Evolutionary conservation across 176 grass and related monocot genomes (phyloP).

Genomic region (Oryza meridionalis): DNA sequence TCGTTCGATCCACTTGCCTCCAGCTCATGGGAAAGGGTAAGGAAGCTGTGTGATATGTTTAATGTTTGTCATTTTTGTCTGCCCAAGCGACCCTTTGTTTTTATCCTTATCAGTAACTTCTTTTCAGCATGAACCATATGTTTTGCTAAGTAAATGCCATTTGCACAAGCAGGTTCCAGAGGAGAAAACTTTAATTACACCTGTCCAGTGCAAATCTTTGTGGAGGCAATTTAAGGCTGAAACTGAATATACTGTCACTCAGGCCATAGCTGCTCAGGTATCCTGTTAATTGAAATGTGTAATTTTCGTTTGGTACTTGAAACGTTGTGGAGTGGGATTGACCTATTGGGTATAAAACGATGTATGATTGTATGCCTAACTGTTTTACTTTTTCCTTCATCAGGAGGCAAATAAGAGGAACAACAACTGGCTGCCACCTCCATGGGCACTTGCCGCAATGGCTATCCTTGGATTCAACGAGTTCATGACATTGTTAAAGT

Average conservation of each 20-base stretch:
- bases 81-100: slow-evolving; percentile 16
- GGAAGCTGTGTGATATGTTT: slow-evolving; percentile 30
- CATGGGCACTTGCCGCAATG: slow-evolving; percentile 96
- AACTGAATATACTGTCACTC: slow-evolving; percentile 91
- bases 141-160: slow-evolving; percentile 41
- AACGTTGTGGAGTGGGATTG: neutral
- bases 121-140: slow-evolving; percentile 38
- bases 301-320: slow-evolving; percentile 18
- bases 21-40: slow-evolving; percentile 91
- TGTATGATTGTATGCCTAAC: slow-evolving; percentile 12
- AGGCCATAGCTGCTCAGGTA: slow-evolving; percentile 93
- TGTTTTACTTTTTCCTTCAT: slow-evolving; percentile 26
- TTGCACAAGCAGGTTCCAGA: slow-evolving; percentile 55
- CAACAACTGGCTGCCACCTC: slow-evolving; percentile 96
- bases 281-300: slow-evolving; percentile 10
- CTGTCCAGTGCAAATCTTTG: slow-evolving; percentile 87
- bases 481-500: slow-evolving; percentile 97
- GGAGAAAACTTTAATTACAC: slow-evolving; percentile 84
- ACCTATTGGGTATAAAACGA: neutral
- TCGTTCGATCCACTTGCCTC: slow-evolving; percentile 85
- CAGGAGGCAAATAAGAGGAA: slow-evolving; percentile 98
- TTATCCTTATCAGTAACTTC: slow-evolving; percentile 36
- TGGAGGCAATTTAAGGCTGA: slow-evolving; percentile 96
- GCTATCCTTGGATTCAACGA: slow-evolving; percentile 93
- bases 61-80: slow-evolving; percentile 25